Percentiles rank a stretch among this genome's conserved stretches.
Conservation (phyloP, 108 stramenopile species). For the Pseudonitzschia delicatissima region DNA sequence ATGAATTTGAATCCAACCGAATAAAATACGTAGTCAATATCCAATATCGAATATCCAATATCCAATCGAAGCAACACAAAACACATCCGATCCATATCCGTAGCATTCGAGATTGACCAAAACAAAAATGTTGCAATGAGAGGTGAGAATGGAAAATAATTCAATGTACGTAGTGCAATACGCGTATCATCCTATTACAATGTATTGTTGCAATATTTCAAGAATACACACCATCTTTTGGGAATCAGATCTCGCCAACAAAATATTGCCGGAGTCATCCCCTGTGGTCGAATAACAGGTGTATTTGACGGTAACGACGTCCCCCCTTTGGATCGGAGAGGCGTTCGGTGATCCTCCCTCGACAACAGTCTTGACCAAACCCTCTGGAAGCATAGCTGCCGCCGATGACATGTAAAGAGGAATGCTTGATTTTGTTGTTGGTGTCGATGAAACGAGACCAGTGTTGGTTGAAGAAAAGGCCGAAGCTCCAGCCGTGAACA, state of each 20-base stretch:
- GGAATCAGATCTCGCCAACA: slow-evolving; percentile 33
- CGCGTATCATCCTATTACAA: too few species aligned
- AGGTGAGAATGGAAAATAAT: background rate
- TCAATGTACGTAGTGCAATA: too few species aligned
- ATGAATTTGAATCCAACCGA: too few species aligned
- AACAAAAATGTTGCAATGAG: background rate
- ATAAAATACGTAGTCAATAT: background rate
- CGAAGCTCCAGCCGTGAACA: too few species aligned
- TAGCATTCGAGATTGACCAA: background rate
- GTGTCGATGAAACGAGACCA: too few species aligned
- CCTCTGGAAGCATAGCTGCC: slow-evolving; percentile 11
- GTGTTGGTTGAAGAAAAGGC: too few species aligned
- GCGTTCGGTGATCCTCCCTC: slow-evolving; percentile 27
- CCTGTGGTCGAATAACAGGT: slow-evolving; percentile 27
- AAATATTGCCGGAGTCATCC: background rate
- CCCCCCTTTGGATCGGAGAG: slow-evolving; percentile 21
- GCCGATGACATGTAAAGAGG: background rate
- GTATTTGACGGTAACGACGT: slow-evolving; percentile 55
- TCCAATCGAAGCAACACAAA: too few species aligned
- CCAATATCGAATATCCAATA: background rate
- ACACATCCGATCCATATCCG: too few species aligned
- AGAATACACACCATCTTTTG: slow-evolving; percentile 44
- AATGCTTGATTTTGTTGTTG: background rate
- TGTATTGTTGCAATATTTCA: too few species aligned
- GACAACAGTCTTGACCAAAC: slow-evolving; percentile 41